Evolutionary conservation across 345 rosid genomes (phyloP), one percentile per base, ranked within the genome.

Genomic region (Anacardium occidentale): DNA sequence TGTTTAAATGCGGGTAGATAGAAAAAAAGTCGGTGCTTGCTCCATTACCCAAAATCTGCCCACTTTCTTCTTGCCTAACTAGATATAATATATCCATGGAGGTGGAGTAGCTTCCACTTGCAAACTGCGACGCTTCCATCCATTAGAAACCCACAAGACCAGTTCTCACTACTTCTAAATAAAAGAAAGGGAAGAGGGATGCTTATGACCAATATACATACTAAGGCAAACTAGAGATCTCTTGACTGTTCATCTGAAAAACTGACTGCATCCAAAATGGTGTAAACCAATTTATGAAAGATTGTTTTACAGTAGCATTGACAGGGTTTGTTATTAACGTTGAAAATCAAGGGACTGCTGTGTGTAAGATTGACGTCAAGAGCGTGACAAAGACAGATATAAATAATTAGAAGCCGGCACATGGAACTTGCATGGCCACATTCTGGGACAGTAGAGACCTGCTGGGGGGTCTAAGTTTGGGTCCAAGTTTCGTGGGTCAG

Each of bases 401-500:
- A 21, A 62, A n/a, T 42, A 37, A 20, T 3, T 54, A 21, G 48
- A 40, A 68, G 9, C 2, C 13, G 8, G 50, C 62, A 22, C 37
- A 54, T 68, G 72, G 62, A 40, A 3, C 1, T 26, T 2, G 20
- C 7, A 13, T 53, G 34, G 48, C 34, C 40, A 47, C 40, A 3
- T 6, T 47, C 14, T 20, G 11, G 24, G 13, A 1, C 5, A 48
- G 22, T 4, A 25, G 51, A 37, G 69, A 6, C 24, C n/a, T 47
- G 17, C 17, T 34, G n/a, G 18, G 13, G 50, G 29, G 54, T 34
- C 21, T 65, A 51, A 14, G 14, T 9, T 15, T 14, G 61, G 20
- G 54, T 45, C 55, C 34, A 1, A 54, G 40, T 11, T 26, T 0
- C 7, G 81, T 72, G 77, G 77, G 79, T 65, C 82, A 72, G 20